phyloP scores from a whole-genome alignment of 495 filamentous ascomycete genomes.

The Jackrogersella minutella region DNA sequence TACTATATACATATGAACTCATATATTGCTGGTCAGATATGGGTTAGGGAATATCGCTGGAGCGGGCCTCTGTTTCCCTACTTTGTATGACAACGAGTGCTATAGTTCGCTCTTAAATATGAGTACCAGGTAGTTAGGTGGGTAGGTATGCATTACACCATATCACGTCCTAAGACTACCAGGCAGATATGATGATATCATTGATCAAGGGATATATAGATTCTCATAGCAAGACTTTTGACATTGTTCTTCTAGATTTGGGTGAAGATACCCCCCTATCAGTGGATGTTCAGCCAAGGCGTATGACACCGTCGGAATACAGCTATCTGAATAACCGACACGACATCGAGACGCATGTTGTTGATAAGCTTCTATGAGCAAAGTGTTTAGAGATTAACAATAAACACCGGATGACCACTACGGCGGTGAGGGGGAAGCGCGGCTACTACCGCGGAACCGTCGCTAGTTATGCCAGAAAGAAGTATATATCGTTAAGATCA shows the following conservation, averaged over 20 bases:
- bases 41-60: constrained; percentile 1
- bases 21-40: background rate
- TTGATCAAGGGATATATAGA: background rate
- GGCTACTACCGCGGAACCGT: constrained; percentile 14
- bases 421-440: background rate
- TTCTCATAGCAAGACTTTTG: background rate
- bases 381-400: background rate
- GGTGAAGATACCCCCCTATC: too few relatives aligned
- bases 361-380: background rate
- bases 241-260: background rate
- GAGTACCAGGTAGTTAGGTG: background rate
- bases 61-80: background rate
- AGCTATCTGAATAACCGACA: background rate
- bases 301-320: background rate
- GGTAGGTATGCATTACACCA: constrained; percentile 1
- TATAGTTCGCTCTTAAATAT: background rate
- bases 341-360: background rate
- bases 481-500: constrained; percentile 17
- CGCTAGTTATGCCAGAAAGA: background rate
- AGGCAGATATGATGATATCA: background rate
- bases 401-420: background rate
- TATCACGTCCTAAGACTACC: background rate
- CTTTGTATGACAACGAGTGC: background rate
- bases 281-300: background rate
- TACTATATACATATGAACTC: constrained; percentile 7